A percentile compares a stretch with the other conserved stretches of the same genome.
Evolutionary conservation across 2,329 filamentous ascomycete genomes (phyloP).

Genomic region (Helicocarpus griseus): DNA sequence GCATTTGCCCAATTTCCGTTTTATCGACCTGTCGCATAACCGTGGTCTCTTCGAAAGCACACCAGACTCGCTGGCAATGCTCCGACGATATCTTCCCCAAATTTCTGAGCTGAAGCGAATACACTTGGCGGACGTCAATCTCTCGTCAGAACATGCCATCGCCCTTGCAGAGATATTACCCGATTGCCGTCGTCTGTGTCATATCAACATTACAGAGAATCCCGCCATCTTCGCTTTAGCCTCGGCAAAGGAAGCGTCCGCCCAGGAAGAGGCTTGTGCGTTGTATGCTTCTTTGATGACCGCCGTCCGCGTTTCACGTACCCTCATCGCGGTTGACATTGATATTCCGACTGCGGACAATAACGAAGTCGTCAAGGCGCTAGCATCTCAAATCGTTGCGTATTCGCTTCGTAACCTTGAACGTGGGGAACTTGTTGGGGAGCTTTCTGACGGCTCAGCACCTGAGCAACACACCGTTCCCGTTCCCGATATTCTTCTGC

Average conservation of each 20-base stretch:
- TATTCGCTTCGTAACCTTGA: slow-evolving; percentile 92
- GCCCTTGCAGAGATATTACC: slow-evolving; percentile 83
- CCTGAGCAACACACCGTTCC: slow-evolving; percentile 43
- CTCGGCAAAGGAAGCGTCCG: slow-evolving; percentile 66
- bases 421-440: slow-evolving; percentile 57
- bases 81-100: slow-evolving; percentile 78
- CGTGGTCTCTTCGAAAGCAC: slow-evolving; percentile 63
- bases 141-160: slow-evolving; percentile 82
- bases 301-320: slow-evolving; percentile 71
- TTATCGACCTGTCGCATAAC: slow-evolving; percentile 89
- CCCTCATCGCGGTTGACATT: slow-evolving; percentile 81
- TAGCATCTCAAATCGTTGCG: slow-evolving; percentile 89
- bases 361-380: slow-evolving; percentile 83
- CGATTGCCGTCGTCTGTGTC: slow-evolving; percentile 69
- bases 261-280: slow-evolving; percentile 87
- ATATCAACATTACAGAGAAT: slow-evolving; percentile 82
- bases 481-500: slow-evolving; percentile 76
- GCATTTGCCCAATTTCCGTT: slow-evolving; percentile 64
- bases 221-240: slow-evolving; percentile 52
- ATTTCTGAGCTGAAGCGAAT: slow-evolving; percentile 70
- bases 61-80: slow-evolving; percentile 61
- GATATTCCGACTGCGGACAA: slow-evolving; percentile 72
- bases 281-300: slow-evolving; percentile 86
- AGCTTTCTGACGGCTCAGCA: slow-evolving; percentile 34
- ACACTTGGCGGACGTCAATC: slow-evolving; percentile 73